These are phyloP conservation scores for Bipolaris oryzae DNA, from an alignment of 2,329 filamentous ascomycete species.

Conservation along the genomic window DNA sequence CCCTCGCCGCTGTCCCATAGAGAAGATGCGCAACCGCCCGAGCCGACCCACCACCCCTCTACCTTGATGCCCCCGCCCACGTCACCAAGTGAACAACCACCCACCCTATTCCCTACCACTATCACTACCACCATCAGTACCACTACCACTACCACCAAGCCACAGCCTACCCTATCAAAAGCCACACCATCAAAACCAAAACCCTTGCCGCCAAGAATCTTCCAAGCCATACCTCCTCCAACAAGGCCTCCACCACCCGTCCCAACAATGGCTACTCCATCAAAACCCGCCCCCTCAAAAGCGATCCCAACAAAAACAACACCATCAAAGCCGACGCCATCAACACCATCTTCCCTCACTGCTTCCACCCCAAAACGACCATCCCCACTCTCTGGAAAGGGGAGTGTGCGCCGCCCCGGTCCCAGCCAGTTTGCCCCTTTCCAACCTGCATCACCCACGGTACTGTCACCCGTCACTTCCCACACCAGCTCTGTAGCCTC, in stretches of 20 bases:
- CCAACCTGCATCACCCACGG: conserved; percentile 16
- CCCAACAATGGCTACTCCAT: neutral
- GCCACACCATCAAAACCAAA: neutral
- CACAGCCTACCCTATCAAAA: neutral
- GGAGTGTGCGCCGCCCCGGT: conserved; percentile 9
- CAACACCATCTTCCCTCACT: neutral
- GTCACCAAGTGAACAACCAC: conserved; percentile 6
- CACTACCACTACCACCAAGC: neutral
- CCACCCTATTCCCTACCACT: neutral
- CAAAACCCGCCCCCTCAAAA: neutral
- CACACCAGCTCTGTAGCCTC: conserved; percentile 12
- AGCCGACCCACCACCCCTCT: conserved; percentile 12
- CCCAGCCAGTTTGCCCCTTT: conserved; percentile 10
- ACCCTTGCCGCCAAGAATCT: neutral
- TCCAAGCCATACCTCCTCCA: neutral
- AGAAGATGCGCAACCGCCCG: conserved; percentile 23
- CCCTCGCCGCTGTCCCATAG: conserved; percentile 36
- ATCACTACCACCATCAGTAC: neutral
- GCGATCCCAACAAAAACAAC: neutral
- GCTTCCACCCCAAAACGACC: conserved; percentile 8
- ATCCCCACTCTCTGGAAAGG: conserved; percentile 12
- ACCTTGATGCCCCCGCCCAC: neutral
- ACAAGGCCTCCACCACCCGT: neutral
- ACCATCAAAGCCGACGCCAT: neutral
- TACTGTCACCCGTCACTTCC: conserved; percentile 16